phyloP scores from a whole-genome alignment of 371 early-diverging fungal species.

The Massospora cicadina region DNA sequence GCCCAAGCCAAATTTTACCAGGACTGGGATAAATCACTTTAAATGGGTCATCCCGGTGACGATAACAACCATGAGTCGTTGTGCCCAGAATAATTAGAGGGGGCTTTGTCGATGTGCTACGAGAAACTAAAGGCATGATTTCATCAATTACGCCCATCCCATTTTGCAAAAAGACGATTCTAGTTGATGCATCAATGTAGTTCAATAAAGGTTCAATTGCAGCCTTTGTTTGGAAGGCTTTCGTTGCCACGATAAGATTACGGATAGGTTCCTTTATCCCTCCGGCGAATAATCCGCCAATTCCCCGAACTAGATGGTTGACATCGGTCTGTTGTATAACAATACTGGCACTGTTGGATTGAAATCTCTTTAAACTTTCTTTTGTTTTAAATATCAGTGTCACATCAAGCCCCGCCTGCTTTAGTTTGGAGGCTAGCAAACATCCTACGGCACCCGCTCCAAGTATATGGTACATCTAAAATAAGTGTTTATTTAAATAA shows the following conservation, averaged over 20 bases:
- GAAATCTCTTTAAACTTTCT: not conserved
- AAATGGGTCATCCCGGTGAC: conserved; percentile 21
- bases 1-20: conserved; percentile 20
- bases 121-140: conserved; percentile 20
- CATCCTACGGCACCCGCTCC: conserved; percentile 29
- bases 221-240: conserved; percentile 25
- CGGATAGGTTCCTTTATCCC: conserved; percentile 13
- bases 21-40: conserved; percentile 27
- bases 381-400: conserved; percentile 15
- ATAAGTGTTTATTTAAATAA: not conserved
- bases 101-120: conserved; percentile 13
- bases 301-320: not conserved
- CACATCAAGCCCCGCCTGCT: conserved; percentile 15
- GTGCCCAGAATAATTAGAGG: conserved; percentile 22
- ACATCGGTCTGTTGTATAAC: not conserved
- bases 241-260: conserved; percentile 20
- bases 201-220: conserved; percentile 22
- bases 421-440: conserved; percentile 18
- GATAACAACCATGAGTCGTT: conserved; percentile 35
- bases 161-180: conserved; percentile 34
- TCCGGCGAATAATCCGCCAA: conserved; percentile 15
- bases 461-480: conserved; percentile 18
- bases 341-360: not conserved
- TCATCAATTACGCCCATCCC: conserved; percentile 44
- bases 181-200: conserved; percentile 21